Conservation (phyloP, 1,284 basidiomycete species). For the Ustilago lituana region DNA sequence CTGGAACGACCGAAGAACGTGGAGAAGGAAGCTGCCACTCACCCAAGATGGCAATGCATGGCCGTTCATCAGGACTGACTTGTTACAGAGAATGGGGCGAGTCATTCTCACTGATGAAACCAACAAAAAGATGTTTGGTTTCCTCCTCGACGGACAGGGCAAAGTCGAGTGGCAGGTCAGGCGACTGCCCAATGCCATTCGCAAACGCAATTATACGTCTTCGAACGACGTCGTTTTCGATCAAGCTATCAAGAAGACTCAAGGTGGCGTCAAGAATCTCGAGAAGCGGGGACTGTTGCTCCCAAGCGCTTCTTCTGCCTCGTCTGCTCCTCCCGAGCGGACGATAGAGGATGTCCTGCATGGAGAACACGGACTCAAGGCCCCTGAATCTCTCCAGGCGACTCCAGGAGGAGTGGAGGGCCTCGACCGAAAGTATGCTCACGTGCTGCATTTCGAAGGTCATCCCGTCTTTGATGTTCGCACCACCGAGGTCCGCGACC, state of each 20-base stretch:
- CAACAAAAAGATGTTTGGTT: too few relatives aligned
- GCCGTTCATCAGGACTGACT: too few relatives aligned
- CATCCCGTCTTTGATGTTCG: slow-evolving; percentile 1
- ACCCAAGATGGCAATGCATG: too few relatives aligned
- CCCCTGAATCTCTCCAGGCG: neutral
- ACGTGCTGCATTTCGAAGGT: slow-evolving; percentile 1
- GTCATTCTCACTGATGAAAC: too few relatives aligned
- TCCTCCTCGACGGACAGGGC: too few relatives aligned
- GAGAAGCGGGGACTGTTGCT: neutral
- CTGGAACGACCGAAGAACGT: too few relatives aligned
- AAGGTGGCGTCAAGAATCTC: neutral
- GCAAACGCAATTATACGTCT: neutral
- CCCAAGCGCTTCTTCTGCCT: neutral
- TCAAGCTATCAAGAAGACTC: neutral
- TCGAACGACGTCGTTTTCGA: neutral
- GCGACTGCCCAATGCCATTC: neutral
- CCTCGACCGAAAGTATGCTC: neutral
- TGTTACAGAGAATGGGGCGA: too few relatives aligned
- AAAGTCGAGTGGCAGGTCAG: neutral
- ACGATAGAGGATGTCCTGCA: slow-evolving; percentile 5
- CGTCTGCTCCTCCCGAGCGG: neutral
- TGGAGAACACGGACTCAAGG: too few relatives aligned
- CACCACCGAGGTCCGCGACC: neutral
- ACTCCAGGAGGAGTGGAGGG: neutral
- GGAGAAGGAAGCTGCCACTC: too few relatives aligned